These are phyloP conservation scores for Suillus cothurnatus DNA, from an alignment of 768 basidiomycete species.

Conservation along the genomic window DNA sequence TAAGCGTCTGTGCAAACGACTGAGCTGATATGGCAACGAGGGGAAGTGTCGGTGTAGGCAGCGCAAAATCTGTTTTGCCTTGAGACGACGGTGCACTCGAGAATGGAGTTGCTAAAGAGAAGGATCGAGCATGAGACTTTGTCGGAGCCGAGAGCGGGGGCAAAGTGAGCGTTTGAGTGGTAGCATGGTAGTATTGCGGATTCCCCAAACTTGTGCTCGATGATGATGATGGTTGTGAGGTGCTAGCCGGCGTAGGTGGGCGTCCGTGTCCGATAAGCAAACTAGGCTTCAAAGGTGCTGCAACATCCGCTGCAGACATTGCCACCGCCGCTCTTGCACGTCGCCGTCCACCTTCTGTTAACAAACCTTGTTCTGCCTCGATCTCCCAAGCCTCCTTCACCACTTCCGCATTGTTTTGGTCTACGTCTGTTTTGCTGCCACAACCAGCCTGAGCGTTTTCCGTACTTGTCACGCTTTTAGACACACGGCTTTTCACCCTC, in stretches of 20 bases:
- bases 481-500: constrained; percentile 44
- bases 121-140: constrained; percentile 57
- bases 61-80: constrained; percentile 44
- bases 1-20: constrained; percentile 60
- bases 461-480: constrained; percentile 31
- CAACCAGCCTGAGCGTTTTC: constrained; percentile 3
- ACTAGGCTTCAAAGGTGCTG: constrained; percentile 17
- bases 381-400: constrained; percentile 79
- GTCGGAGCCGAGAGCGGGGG: constrained; percentile 61
- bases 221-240: constrained; percentile 22
- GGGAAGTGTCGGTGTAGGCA: constrained; percentile 72
- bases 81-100: constrained; percentile 9
- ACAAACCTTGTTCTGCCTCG: constrained; percentile 72
- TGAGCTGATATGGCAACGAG: constrained; percentile 61
- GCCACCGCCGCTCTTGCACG: constrained; percentile 61
- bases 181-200: constrained; percentile 60
- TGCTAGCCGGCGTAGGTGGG: constrained; percentile 30
- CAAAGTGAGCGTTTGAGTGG: constrained; percentile 61
- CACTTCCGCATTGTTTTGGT: constrained; percentile 28
- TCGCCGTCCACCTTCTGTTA: constrained; percentile 74
- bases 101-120: constrained; percentile 50
- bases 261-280: constrained; percentile 24
- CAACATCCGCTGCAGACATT: constrained; percentile 21
- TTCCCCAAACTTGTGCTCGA: constrained; percentile 41
- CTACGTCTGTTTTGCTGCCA: constrained; percentile 1